These are phyloP conservation scores for Rhizopus stolonifer DNA, from an alignment of 371 early-diverging fungal species.

Conservation along the genomic window DNA sequence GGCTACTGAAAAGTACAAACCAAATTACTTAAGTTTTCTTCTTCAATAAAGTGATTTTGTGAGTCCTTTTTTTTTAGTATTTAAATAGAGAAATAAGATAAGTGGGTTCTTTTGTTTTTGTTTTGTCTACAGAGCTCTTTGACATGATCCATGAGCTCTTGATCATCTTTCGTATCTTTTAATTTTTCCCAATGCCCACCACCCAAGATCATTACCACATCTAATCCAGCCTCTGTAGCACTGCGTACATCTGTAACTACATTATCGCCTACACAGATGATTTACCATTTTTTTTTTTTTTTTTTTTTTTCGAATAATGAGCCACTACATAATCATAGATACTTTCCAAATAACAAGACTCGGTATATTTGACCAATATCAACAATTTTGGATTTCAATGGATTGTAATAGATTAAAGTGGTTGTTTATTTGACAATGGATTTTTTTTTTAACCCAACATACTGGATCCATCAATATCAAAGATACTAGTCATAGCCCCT, in stretches of 20 bases:
- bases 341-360: too few relatives aligned
- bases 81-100: conserved; percentile 30
- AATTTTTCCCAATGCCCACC: conserved; percentile 46
- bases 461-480: conserved; percentile 41
- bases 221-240: conserved; percentile 34
- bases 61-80: too few relatives aligned
- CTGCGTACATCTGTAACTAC: conserved; percentile 44
- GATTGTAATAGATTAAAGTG: too few relatives aligned
- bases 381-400: too few relatives aligned
- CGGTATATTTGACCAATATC: too few relatives aligned
- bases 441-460: conserved; percentile 36
- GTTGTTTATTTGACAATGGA: neutral
- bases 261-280: conserved; percentile 47
- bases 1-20: too few relatives aligned
- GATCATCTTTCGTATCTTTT: conserved; percentile 10
- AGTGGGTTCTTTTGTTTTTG: conserved; percentile 26
- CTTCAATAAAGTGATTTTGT: too few relatives aligned
- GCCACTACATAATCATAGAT: too few relatives aligned
- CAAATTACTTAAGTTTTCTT: too few relatives aligned
- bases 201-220: conserved; percentile 49
- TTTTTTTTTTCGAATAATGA: too few relatives aligned
- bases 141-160: conserved; percentile 14
- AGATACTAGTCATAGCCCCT: conserved; percentile 31
- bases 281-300: too few relatives aligned
- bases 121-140: conserved; percentile 18